A percentile compares a stretch with the other conserved stretches of the same genome.
phyloP scores from a whole-genome alignment of 2,329 filamentous ascomycete genomes.

The Ophiognomonia clavigignenti-juglandacearum region DNA sequence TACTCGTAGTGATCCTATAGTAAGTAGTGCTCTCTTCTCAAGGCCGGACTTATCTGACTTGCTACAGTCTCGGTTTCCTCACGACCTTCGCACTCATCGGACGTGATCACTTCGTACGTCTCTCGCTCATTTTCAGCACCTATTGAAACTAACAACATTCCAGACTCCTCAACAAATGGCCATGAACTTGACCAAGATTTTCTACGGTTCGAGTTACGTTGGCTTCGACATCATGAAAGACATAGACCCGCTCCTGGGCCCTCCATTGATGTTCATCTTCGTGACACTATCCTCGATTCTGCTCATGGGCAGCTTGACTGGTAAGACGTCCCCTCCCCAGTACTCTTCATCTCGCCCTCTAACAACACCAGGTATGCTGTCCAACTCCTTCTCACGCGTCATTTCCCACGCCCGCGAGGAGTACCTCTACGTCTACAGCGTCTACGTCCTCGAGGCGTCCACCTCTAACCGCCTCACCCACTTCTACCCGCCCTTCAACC shows the following conservation, averaged over 20 bases:
- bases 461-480: conserved; percentile 65
- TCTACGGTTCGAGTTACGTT: conserved; percentile 71
- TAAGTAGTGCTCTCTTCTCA: conserved; percentile 17
- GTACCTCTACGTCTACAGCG: conserved; percentile 71
- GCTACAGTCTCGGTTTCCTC: conserved; percentile 62
- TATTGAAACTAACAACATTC: conserved; percentile 38
- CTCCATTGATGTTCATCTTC: conserved; percentile 65
- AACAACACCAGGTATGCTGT: conserved; percentile 54
- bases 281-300: conserved; percentile 74
- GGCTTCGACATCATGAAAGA: conserved; percentile 65
- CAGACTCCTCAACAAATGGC: conserved; percentile 47
- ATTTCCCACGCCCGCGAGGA: conserved; percentile 65
- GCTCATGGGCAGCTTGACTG: conserved; percentile 70
- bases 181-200: conserved; percentile 74
- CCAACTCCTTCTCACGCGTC: conserved; percentile 66
- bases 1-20: conserved; percentile 76
- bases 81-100: conserved; percentile 80
- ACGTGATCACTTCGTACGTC: conserved; percentile 52
- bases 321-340: not conserved
- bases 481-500: conserved; percentile 69
- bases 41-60: not conserved
- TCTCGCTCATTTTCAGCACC: not conserved
- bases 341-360: not conserved
- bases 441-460: conserved; percentile 61
- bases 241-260: conserved; percentile 55